Conservation (phyloP, 2,329 filamentous ascomycete species). For the Sarocladiaceae sp. region DNA sequence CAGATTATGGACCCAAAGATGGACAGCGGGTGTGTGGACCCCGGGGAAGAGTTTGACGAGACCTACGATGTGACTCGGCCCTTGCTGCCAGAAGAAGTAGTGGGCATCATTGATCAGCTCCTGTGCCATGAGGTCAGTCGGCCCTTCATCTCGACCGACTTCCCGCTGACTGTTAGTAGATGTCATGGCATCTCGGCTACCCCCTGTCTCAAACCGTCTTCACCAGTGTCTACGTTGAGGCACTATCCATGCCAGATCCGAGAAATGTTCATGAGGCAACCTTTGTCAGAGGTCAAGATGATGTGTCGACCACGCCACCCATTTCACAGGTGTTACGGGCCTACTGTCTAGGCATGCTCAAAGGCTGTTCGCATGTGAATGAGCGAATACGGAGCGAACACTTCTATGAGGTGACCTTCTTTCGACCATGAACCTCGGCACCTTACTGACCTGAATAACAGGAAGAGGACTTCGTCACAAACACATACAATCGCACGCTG, state of each 20-base stretch:
- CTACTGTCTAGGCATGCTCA: constrained; percentile 80
- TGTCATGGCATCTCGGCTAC: constrained; percentile 96
- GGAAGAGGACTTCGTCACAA: constrained; percentile 96
- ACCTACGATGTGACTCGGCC: constrained; percentile 67
- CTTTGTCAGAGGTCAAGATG: constrained; percentile 41
- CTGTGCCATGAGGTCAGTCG: constrained; percentile 72
- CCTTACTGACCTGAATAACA: constrained; percentile 24
- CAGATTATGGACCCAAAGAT: constrained; percentile 99
- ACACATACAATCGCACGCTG: constrained; percentile 77
- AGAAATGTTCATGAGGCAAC: constrained; percentile 56
- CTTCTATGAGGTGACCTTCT: constrained; percentile 68
- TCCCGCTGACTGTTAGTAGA: constrained; percentile 40
- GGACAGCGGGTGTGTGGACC: constrained; percentile 82
- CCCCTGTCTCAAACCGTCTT: constrained; percentile 91
- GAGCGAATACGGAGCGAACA: constrained; percentile 73
- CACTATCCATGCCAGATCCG: constrained; percentile 66
- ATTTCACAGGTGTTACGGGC: constrained; percentile 66
- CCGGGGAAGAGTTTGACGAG: constrained; percentile 76
- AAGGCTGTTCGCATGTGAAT: constrained; percentile 75
- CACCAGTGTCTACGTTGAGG: constrained; percentile 85
- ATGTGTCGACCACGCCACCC: constrained; percentile 28
- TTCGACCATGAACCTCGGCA: not conserved
- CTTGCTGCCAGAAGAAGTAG: constrained; percentile 68
- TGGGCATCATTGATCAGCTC: constrained; percentile 92
- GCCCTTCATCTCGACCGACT: not conserved